These are phyloP conservation scores for Avena sativa DNA, from an alignment of 176 grass and related monocot genomes.

Conservation along the genomic window DNA sequence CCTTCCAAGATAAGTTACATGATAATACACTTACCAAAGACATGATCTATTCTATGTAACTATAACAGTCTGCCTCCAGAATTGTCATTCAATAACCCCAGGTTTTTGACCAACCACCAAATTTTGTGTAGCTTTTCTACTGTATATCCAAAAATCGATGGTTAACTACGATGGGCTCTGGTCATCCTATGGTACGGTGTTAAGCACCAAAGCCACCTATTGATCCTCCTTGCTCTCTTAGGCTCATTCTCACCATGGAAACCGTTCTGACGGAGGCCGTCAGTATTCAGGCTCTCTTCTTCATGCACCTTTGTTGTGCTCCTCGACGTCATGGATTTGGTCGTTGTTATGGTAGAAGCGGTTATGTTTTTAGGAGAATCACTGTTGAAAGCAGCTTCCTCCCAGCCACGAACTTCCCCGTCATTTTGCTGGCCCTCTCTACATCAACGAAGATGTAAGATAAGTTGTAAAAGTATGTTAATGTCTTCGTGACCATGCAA, in stretches of 20 bases:
- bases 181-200: constrained; percentile 40
- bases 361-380: neutral
- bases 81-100: neutral
- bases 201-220: constrained; percentile 50
- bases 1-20: neutral
- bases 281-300: constrained; percentile 46
- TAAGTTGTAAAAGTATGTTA: neutral
- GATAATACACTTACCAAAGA: constrained; percentile 43
- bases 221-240: constrained; percentile 28
- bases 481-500: neutral
- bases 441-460: constrained; percentile 5
- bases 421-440: constrained; percentile 39
- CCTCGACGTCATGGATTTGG: constrained; percentile 42
- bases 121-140: constrained; percentile 4
- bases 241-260: constrained; percentile 1
- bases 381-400: neutral
- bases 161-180: neutral
- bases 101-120: neutral
- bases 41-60: constrained; percentile 3
- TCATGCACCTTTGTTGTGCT: constrained; percentile 45
- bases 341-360: constrained; percentile 27
- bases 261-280: constrained; percentile 36
- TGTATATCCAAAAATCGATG: constrained; percentile 28
- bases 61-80: neutral
- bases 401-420: neutral